Percentiles rank a stretch among this genome's conserved stretches.
These are phyloP conservation scores for Nannochloropsis oceanica DNA, from an alignment of 108 stramenopile genomes.

Conservation along the genomic window DNA sequence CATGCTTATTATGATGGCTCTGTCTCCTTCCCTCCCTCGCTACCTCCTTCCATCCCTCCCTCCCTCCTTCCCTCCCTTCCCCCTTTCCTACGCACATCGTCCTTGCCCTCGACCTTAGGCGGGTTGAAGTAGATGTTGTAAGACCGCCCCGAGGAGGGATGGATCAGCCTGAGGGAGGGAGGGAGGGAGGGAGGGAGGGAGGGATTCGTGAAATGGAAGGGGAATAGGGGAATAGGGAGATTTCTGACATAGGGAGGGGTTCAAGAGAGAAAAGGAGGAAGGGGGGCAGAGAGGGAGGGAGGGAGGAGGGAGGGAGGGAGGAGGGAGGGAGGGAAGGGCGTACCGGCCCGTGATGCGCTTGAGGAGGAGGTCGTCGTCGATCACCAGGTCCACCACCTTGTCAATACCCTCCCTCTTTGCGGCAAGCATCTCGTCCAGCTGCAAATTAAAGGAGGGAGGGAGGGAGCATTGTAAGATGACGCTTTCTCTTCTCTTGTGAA, in stretches of 20 bases:
- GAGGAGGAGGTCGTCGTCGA: constrained; percentile 83
- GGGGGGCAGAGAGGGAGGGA: neutral
- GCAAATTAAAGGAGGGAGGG: neutral
- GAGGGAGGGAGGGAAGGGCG: too few species aligned
- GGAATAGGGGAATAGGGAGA: too few species aligned
- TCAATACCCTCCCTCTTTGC: constrained; percentile 21
- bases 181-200: too few species aligned
- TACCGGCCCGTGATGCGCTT: constrained; percentile 93
- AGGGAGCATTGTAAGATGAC: neutral
- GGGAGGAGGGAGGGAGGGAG: neutral
- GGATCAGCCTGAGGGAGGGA: constrained; percentile 24
- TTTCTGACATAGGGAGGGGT: neutral
- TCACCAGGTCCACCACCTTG: constrained; percentile 57
- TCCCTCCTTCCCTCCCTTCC: too few species aligned
- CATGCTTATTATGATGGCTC: neutral
- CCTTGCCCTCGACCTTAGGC: constrained; percentile 33
- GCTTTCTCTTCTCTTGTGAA: neutral
- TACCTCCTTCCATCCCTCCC: neutral
- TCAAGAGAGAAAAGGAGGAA: neutral
- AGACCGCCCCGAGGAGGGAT: constrained; percentile 57
- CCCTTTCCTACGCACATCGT: constrained; percentile 13
- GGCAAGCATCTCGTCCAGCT: constrained; percentile 79
- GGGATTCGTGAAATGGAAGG: too few species aligned
- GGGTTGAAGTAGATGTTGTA: constrained; percentile 89
- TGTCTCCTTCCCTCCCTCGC: neutral